Percentiles rank a stretch among this genome's conserved stretches.
Conservation (phyloP, 352 stramenopile genomes). For the Phytopythium chamaehyphon region DNA sequence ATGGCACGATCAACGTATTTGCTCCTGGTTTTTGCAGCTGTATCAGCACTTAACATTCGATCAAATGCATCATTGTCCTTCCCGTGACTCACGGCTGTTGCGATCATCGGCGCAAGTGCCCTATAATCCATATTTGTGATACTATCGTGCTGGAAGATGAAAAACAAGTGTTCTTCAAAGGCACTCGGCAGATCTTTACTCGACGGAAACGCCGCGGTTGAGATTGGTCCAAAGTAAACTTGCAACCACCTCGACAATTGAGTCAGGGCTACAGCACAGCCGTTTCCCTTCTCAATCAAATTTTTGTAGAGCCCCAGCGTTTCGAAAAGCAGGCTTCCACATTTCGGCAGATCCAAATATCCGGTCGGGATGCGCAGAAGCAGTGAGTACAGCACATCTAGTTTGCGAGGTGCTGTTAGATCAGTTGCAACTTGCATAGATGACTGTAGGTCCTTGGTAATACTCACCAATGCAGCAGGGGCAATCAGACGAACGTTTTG, state of each 20-base stretch:
- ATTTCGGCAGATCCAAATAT: constrained; percentile 3
- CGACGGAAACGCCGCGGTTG: constrained; percentile 7
- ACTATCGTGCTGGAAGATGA: constrained; percentile 1
- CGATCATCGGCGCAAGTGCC: constrained; percentile 26
- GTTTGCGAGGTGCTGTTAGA: constrained; percentile 5
- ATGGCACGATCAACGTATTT: not conserved
- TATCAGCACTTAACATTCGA: not conserved
- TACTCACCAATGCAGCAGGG: constrained; percentile 26
- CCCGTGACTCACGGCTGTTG: constrained; percentile 23
- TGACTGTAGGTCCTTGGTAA: constrained; percentile 13
- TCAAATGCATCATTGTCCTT: not conserved
- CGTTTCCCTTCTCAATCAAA: not conserved
- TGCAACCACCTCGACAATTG: constrained; percentile 13
- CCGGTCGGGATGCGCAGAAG: not conserved
- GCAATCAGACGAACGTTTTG: constrained; percentile 34
- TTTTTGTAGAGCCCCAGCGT: constrained; percentile 7
- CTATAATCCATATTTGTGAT: not conserved
- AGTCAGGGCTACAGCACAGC: not conserved
- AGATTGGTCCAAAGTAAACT: constrained; percentile 15
- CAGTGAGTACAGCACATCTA: constrained; percentile 1
- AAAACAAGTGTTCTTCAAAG: constrained; percentile 6
- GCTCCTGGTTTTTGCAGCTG: not conserved
- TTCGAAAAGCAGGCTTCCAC: constrained; percentile 12
- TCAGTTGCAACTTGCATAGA: constrained; percentile 10
- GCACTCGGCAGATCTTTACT: not conserved